A percentile compares a stretch with the other conserved stretches of the same genome.
These are phyloP conservation scores for Brassica napus DNA, from an alignment of 345 rosid genomes.

Conservation along the genomic window DNA sequence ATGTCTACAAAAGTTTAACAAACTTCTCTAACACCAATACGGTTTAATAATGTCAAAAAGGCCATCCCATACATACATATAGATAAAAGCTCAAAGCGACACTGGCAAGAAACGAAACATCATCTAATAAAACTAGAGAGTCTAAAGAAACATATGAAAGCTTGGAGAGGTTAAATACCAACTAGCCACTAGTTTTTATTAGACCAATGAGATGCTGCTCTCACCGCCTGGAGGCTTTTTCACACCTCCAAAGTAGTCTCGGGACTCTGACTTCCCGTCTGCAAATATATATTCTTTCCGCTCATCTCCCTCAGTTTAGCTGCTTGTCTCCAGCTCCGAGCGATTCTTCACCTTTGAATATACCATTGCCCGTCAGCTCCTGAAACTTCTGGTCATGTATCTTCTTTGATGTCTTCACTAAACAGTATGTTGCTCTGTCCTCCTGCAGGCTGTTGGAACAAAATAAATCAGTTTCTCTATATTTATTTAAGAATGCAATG, in stretches of 20 bases:
- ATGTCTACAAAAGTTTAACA: too few species aligned
- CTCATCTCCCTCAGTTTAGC: constrained; percentile 78
- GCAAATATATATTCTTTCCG: constrained; percentile 77
- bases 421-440: constrained; percentile 72
- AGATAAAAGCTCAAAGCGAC: neutral
- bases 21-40: neutral
- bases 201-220: constrained; percentile 64
- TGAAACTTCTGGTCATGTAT: constrained; percentile 68
- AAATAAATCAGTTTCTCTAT: too few species aligned
- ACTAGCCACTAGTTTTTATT: neutral
- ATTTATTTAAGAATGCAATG: neutral
- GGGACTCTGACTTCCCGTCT: constrained; percentile 68
- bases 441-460: constrained; percentile 61
- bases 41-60: neutral
- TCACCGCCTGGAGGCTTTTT: constrained; percentile 93
- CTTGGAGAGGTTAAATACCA: neutral
- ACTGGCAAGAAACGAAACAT: too few species aligned
- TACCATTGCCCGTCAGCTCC: constrained; percentile 72
- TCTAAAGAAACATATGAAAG: constrained; percentile 13
- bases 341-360: constrained; percentile 69
- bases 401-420: constrained; percentile 73
- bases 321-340: constrained; percentile 68
- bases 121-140: too few species aligned
- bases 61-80: neutral
- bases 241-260: constrained; percentile 74